Percentiles rank a stretch among this genome's conserved stretches.
phyloP scores from a whole-genome alignment of 352 stramenopile species.

The Phytophthora multivora region DNA sequence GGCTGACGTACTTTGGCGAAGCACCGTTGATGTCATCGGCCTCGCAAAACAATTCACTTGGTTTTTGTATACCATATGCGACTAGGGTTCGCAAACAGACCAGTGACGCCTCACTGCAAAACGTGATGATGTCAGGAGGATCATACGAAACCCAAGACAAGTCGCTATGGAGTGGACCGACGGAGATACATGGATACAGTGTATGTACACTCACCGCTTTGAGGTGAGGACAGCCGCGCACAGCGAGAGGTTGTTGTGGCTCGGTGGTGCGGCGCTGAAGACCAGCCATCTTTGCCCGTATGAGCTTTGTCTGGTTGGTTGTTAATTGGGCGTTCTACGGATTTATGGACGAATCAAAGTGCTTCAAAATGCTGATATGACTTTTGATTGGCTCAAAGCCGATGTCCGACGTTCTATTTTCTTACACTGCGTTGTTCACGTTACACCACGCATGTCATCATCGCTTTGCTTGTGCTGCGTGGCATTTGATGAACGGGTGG shows the following conservation, averaged over 20 bases:
- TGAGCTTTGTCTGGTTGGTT: constrained; percentile 4
- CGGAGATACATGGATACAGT: constrained; percentile 19
- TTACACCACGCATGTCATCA: constrained; percentile 27
- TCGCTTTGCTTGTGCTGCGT: constrained; percentile 10
- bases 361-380: not conserved
- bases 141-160: constrained; percentile 19
- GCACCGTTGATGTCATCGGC: constrained; percentile 42
- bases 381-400: constrained; percentile 7
- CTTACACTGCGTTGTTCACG: not conserved
- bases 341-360: constrained; percentile 5
- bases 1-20: constrained; percentile 42
- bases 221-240: not conserved
- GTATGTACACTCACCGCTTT: not conserved
- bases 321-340: constrained; percentile 6
- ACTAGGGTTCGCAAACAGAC: not conserved
- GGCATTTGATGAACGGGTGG: not conserved
- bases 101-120: constrained; percentile 32
- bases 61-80: constrained; percentile 24
- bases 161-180: constrained; percentile 1
- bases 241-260: not conserved
- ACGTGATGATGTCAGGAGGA: constrained; percentile 41
- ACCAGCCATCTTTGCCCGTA: constrained; percentile 26
- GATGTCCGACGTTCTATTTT: constrained; percentile 17
- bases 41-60: constrained; percentile 13
- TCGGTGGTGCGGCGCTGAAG: constrained; percentile 9